Conservation (phyloP, 1,139 yeast genomes). For the Yamadazyma taylorii region DNA sequence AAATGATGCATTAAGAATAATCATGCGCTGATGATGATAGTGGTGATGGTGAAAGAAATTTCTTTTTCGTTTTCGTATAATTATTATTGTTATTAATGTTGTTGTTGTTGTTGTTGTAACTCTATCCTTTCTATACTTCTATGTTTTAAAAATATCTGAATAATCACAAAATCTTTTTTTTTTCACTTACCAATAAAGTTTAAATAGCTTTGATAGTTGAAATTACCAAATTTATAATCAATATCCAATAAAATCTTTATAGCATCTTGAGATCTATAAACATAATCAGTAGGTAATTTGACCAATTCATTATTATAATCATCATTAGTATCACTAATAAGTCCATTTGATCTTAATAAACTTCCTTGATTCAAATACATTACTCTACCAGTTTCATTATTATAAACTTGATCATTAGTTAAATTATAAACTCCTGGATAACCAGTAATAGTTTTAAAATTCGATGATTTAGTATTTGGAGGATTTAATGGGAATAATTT, state of each 20-base stretch:
- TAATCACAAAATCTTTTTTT: background rate
- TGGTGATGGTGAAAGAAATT: too few species aligned
- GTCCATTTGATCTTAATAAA: constrained; percentile 23
- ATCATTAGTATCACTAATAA: constrained; percentile 17
- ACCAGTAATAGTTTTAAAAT: constrained; percentile 46
- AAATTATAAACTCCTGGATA: constrained; percentile 50
- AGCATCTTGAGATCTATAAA: constrained; percentile 62
- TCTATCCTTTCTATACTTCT: too few species aligned
- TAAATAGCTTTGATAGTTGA: constrained; percentile 51
- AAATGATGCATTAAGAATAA: too few species aligned
- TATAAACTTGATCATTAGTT: constrained; percentile 48
- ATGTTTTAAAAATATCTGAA: too few species aligned
- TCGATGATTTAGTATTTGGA: constrained; percentile 46
- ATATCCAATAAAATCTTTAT: constrained; percentile 61
- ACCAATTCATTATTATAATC: constrained; percentile 38
- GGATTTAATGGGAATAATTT: constrained; percentile 47
- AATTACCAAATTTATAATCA: constrained; percentile 61
- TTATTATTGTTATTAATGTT: background rate
- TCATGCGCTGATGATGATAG: too few species aligned
- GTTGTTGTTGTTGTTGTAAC: too few species aligned
- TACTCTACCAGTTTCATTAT: constrained; percentile 39
- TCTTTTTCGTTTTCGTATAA: too few species aligned
- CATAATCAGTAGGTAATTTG: constrained; percentile 48
- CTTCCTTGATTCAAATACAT: constrained; percentile 39
- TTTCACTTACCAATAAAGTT: constrained; percentile 38